These are phyloP conservation scores for Cladorrhinum sp. DNA, from an alignment of 2,329 filamentous ascomycete genomes.

Conservation along the genomic window DNA sequence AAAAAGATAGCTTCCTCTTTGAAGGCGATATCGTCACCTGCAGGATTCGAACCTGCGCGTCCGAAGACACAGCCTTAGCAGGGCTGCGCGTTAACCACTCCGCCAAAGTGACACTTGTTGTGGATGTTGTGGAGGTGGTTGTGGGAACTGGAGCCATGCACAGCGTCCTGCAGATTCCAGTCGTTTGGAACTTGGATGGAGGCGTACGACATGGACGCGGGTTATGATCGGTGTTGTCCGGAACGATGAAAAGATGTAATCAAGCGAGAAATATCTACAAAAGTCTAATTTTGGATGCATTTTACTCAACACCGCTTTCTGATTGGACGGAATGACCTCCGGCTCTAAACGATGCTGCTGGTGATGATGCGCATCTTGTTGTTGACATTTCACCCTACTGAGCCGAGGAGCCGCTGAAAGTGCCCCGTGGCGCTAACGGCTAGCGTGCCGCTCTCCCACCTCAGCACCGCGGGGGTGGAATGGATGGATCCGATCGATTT, in stretches of 20 bases:
- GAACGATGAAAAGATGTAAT: too few relatives aligned
- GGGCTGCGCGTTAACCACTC: slow-evolving; percentile 11
- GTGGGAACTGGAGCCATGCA: not conserved
- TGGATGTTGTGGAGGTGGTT: not conserved
- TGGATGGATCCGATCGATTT: not conserved
- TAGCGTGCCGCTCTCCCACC: not conserved
- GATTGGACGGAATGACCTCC: too few relatives aligned
- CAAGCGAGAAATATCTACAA: too few relatives aligned
- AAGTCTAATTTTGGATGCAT: too few relatives aligned
- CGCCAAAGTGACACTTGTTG: slow-evolving; percentile 7
- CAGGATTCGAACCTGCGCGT: slow-evolving; percentile 10
- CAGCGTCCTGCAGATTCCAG: too few relatives aligned
- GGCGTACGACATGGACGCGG: too few relatives aligned
- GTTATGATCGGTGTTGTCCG: too few relatives aligned
- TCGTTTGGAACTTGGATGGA: too few relatives aligned
- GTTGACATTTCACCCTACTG: not conserved
- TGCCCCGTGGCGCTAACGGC: not conserved
- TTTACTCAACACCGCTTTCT: too few relatives aligned
- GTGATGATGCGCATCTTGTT: too few relatives aligned
- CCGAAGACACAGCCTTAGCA: slow-evolving; percentile 10
- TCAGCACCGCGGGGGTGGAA: not conserved
- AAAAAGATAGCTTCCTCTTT: not conserved
- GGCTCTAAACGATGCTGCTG: too few relatives aligned
- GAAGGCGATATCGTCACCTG: slow-evolving; percentile 1
- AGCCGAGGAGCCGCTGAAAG: not conserved